Evolutionary conservation across 2,329 filamentous ascomycete species (phyloP), one percentile per base, ranked within the genome.

Genomic region (Aspergillus tamarii): DNA sequence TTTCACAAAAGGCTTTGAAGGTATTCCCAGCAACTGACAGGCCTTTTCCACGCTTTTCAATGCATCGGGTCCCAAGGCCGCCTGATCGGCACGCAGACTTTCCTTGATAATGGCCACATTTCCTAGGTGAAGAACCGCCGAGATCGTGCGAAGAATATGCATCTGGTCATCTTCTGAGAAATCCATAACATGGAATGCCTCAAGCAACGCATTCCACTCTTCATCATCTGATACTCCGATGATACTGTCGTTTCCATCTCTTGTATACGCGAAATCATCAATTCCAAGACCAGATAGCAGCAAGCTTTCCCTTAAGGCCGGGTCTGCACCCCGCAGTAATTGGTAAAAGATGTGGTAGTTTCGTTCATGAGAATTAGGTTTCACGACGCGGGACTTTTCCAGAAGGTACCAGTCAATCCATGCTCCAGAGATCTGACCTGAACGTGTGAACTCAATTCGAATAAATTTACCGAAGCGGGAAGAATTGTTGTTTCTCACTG

Each of bases 301-400:
- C 62, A 98, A 90, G 14, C 92, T 88, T 59, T 89, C 87, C 70
- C 91, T 93, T 80, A 94, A 87, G 55, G 84, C 82, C 28, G 82
- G 78, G 73, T 93, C 90, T 0, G 94, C 93, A 28, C 96, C 95
- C 69, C 91, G 91, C 4, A 99, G 83, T 19, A 99, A 85, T 78
- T 99, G 96, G 75, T 99, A 99, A 78, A 99, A 99, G 61, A 99
- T 85, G 77, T 99, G 95, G 76, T 99, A 99, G 73, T 96, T 99
- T 60, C 95, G 89, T 81, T 99, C 95, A 62, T 93, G 91, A 0
- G 87, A 76, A 73, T 96, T 97, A 65, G 97, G 87, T 48, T 89
- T 90, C 23, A 99, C 94, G 9, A 99, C 95, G 70, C 95, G 88
- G n/a, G 95, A 99, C 79, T 99, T 99, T 75, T 99, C 95, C 16